Evolutionary conservation across 192 early-diverging fungal genomes (phyloP).

Genomic region (Obelidium mucronatum): DNA sequence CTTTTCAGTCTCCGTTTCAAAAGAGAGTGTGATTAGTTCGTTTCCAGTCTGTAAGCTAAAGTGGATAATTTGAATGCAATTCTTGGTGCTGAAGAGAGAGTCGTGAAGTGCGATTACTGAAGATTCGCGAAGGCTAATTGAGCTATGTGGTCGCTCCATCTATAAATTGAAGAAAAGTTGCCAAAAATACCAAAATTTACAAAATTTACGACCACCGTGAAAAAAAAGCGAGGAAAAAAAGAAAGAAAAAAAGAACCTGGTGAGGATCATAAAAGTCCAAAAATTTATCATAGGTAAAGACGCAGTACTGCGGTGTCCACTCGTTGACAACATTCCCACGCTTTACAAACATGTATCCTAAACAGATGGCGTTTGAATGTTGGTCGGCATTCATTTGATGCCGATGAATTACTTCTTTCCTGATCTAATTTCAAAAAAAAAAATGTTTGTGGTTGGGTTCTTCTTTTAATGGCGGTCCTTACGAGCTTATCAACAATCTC

Average conservation of each 20-base stretch:
- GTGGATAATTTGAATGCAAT: conserved; percentile 49
- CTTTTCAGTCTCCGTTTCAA: conserved; percentile 41
- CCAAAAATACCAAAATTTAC: no score
- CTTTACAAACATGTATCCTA: conserved; percentile 12
- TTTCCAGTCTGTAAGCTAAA: conserved; percentile 23
- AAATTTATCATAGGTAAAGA: conserved; percentile 24
- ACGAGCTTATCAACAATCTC: conserved; percentile 46
- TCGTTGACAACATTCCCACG: conserved; percentile 30
- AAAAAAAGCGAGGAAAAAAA: neutral
- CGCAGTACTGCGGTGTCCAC: conserved; percentile 29
- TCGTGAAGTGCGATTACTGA: conserved; percentile 46
- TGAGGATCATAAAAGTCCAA: conserved; percentile 25
- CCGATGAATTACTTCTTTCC: conserved; percentile 28
- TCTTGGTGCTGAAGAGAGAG: conserved; percentile 46
- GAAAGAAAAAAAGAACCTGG: conserved; percentile 12
- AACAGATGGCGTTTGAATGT: conserved; percentile 13
- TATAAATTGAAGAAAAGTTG: neutral
- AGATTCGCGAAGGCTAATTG: conserved; percentile 34
- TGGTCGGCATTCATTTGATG: conserved; percentile 31
- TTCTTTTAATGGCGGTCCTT: no score
- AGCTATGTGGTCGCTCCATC: conserved; percentile 37
- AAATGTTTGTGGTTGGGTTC: neutral
- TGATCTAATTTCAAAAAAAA: neutral
- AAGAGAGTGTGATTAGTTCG: conserved; percentile 48
- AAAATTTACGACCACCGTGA: neutral